A percentile compares a stretch with the other conserved stretches of the same genome.
phyloP scores from a whole-genome alignment of 257 asterid genomes.

The Solanum sejunctum region DNA sequence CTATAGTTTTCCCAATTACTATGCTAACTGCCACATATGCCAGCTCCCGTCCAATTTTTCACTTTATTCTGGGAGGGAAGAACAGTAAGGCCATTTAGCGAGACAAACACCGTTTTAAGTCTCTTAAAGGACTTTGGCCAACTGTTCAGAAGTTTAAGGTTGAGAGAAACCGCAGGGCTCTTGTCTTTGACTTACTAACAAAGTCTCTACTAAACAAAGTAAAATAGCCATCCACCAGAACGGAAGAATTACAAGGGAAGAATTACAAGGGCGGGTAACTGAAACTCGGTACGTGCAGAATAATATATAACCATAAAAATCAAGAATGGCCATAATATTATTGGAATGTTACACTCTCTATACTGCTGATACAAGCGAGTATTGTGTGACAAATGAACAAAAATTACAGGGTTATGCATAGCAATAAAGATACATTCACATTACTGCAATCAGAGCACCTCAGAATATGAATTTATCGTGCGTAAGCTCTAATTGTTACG shows the following conservation, averaged over 20 bases:
- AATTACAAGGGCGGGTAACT: not conserved
- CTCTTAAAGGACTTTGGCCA: not conserved
- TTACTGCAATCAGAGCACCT: not conserved
- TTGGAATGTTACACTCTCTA: not conserved
- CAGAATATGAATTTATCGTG: not conserved
- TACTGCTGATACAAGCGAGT: not conserved
- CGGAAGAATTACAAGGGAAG: not conserved
- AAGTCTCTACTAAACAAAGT: not conserved
- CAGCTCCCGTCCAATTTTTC: not conserved
- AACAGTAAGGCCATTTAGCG: not conserved
- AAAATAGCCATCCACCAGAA: not conserved
- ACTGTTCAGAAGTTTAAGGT: not conserved
- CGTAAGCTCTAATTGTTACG: slow-evolving; percentile 20
- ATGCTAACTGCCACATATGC: not conserved
- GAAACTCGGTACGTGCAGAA: not conserved
- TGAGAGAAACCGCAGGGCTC: not conserved
- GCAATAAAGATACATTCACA: not conserved
- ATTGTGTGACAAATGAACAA: slow-evolving; percentile 3
- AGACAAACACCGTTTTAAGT: not conserved
- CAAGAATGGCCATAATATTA: not conserved
- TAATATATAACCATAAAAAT: not conserved
- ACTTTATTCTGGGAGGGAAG: not conserved
- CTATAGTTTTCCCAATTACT: no score
- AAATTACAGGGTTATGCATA: slow-evolving; percentile 3
- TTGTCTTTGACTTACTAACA: not conserved